Evolutionary conservation across 2,329 filamentous ascomycete species (phyloP), one percentile per base, ranked within the genome.

Genomic region (Diaporthe ampelina): DNA sequence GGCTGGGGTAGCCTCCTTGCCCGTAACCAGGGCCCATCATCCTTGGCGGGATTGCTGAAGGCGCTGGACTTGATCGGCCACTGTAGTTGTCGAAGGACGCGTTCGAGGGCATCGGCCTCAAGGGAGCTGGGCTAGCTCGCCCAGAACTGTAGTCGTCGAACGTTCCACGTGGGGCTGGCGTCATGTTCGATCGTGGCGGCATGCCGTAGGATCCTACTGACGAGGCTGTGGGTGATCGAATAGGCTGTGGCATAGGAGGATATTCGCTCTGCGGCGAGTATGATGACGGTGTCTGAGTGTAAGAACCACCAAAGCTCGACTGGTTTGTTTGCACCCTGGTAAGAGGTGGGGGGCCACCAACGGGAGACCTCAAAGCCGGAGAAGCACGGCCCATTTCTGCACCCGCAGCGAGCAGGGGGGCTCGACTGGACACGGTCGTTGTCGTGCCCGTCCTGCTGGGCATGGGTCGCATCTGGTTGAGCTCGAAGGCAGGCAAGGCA

Each of bases 401-500:
- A 7, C 82, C 81, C 10, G 77, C 76, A 21, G 72, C 74, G 10
- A 84, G 73, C 1, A 84, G 79, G 4, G 81, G 78, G 3, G 79
- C 77, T 11, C 78, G 79, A n/a, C 79, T 73, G 0, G 81, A 83
- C 4, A 73, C 58, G 8, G 77, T 74, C 4, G 80, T 78, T 70
- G 78, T 77, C 56, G 80, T 83, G n/a, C 76, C 75, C 21, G 80
- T 78, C 26, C 81, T 74, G 58, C 86, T 79, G 78, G 83, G 85
- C 75, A 84, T 77, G 52, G 86, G 88, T 71, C 84, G 87, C 81
- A 87, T 88, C 77, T 87, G 88, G 77, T 83, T 88, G 76, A 90
- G 87, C 81, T 90, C 90, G 72, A 87, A 86, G 78, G 81, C 84
- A 54, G 63, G 63, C 2, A 68, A 8, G 32, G 63, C 32, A 54